phyloP scores from a whole-genome alignment of 495 filamentous ascomycete genomes.

The Neurospora pannonica region DNA sequence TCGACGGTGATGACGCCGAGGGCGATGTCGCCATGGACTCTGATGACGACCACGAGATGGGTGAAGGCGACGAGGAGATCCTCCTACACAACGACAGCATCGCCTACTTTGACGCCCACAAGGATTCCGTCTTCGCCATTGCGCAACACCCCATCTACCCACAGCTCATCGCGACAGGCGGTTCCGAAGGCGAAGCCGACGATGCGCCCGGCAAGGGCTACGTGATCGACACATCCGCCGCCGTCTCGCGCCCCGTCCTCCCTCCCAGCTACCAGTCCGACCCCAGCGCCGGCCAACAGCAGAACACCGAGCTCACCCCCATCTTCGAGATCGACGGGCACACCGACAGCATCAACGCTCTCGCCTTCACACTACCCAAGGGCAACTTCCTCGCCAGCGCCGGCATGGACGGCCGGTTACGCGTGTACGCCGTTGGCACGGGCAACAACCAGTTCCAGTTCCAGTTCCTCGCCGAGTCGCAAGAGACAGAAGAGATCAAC shows the following conservation, averaged over 20 bases:
- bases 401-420: conserved; percentile 71
- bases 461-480: conserved; percentile 55
- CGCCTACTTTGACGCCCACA: conserved; percentile 84
- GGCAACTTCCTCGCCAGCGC: conserved; percentile 81
- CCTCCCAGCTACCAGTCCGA: conserved; percentile 57
- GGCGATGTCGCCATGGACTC: conserved; percentile 68
- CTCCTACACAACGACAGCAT: conserved; percentile 78
- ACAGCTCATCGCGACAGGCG: conserved; percentile 75
- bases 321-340: conserved; percentile 72
- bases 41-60: conserved; percentile 40
- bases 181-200: conserved; percentile 69
- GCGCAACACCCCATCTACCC: conserved; percentile 79
- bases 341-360: conserved; percentile 79
- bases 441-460: conserved; percentile 68
- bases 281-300: conserved; percentile 50
- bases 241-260: conserved; percentile 37
- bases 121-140: conserved; percentile 84
- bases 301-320: conserved; percentile 45
- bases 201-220: conserved; percentile 55
- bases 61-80: conserved; percentile 62
- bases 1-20: conserved; percentile 56
- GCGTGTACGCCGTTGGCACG: conserved; percentile 56
- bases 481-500: conserved; percentile 89
- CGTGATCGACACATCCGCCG: conserved; percentile 63
- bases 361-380: conserved; percentile 70